Conservation (phyloP, 345 rosid genomes). For the Eucalyptus camaldulensis region DNA sequence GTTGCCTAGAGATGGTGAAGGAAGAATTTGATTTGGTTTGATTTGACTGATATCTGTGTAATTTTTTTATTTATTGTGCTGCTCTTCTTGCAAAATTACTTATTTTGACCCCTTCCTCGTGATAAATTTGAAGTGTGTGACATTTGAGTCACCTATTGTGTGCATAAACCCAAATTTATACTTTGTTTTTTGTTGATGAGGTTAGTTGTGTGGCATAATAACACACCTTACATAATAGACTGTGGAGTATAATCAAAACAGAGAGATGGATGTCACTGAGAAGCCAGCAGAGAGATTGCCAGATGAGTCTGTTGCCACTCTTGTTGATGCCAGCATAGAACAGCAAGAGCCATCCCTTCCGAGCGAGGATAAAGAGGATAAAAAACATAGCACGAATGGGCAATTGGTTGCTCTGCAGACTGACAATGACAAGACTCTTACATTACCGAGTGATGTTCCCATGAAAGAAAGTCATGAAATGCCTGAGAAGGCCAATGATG, state of each 20-base stretch:
- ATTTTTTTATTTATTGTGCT: not conserved
- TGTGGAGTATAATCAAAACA: not conserved
- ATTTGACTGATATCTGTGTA: not conserved
- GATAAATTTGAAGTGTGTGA: not conserved
- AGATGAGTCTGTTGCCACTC: conserved; percentile 6
- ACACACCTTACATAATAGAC: not conserved
- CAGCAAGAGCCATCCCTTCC: conserved; percentile 4
- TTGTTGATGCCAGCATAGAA: conserved; percentile 10
- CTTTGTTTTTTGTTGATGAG: not conserved
- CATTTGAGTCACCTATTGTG: not conserved
- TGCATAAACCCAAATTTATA: not conserved
- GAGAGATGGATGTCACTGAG: conserved; percentile 36
- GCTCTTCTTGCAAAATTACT: not conserved
- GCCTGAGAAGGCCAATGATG: not conserved
- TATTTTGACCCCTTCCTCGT: not conserved
- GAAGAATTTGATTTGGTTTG: not conserved
- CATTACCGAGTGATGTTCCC: conserved; percentile 27
- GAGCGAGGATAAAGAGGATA: not conserved
- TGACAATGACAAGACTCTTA: conserved; percentile 13
- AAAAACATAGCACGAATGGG: conserved; percentile 9
- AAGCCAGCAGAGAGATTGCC: conserved; percentile 20
- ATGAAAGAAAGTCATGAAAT: conserved; percentile 10
- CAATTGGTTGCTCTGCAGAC: not conserved
- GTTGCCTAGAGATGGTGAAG: not conserved
- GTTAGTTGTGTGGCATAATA: not conserved